These are phyloP conservation scores for Chlorella sp. DNA, from an alignment of 139 green algal genomes.

Conservation along the genomic window DNA sequence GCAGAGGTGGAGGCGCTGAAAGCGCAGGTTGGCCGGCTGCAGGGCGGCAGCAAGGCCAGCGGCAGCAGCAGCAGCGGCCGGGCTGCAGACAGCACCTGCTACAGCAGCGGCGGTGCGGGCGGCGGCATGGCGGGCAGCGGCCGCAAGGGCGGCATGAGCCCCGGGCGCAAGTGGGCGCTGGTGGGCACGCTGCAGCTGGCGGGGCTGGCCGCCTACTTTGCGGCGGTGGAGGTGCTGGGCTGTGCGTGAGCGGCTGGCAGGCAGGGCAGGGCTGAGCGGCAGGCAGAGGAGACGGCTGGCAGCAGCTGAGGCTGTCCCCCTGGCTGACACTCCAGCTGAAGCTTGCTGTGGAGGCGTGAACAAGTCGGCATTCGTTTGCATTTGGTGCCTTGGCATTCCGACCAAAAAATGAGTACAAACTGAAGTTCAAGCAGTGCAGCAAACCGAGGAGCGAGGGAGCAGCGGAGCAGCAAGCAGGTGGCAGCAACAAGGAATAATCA, in stretches of 20 bases:
- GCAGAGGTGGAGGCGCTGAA: conserved; percentile 18
- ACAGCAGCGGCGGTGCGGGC: background rate
- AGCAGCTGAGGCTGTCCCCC: background rate
- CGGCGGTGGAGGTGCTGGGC: background rate
- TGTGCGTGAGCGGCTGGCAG: background rate
- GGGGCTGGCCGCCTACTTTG: conserved; percentile 31
- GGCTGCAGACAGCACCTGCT: background rate
- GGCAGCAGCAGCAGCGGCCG: background rate
- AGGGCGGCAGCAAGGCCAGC: background rate
- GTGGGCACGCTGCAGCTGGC: conserved; percentile 26
- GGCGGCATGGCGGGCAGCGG: background rate
- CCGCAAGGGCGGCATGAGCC: background rate
- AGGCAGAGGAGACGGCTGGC: background rate
- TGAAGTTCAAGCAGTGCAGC: too few species aligned
- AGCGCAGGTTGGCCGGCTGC: conserved; percentile 1
- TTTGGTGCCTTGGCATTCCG: too few species aligned
- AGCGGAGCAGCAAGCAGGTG: background rate
- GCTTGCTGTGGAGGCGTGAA: background rate
- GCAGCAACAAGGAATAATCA: too few species aligned
- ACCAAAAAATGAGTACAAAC: too few species aligned
- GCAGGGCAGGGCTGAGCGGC: too few species aligned
- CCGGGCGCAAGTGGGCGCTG: conserved; percentile 8
- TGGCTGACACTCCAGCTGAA: background rate
- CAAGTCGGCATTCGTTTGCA: too few species aligned
- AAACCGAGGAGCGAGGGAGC: background rate